Evolutionary conservation across 306 rosid species (phyloP).

Genomic region (Ammopiptanthus mongolicus): DNA sequence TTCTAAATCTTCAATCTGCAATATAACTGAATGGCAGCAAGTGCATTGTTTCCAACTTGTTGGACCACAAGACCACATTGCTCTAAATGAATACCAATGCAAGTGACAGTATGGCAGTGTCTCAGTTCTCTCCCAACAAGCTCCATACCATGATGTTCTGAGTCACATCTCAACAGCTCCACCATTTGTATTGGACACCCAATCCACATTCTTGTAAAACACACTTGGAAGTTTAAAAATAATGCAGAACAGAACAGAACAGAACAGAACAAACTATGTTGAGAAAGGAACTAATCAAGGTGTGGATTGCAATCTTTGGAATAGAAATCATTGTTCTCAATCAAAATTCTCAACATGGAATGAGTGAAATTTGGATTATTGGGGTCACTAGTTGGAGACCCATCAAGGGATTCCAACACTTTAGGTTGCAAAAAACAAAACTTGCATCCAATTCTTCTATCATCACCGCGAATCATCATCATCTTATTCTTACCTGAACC

Average conservation of each 20-base stretch:
- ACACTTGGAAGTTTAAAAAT: not conserved
- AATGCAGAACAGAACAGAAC: not conserved
- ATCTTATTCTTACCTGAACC: conserved; percentile 47
- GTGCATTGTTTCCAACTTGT: not conserved
- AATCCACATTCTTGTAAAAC: not conserved
- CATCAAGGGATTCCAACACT: conserved; percentile 40
- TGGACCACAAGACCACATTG: conserved; percentile 18
- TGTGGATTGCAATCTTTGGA: conserved; percentile 74
- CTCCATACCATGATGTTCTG: not conserved
- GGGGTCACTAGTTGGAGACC: conserved; percentile 51
- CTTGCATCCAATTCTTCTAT: conserved; percentile 39
- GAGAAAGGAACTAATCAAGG: conserved; percentile 11
- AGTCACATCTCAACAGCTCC: not conserved
- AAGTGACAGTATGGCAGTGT: not conserved
- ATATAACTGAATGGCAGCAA: conserved; percentile 9
- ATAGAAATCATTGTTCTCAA: conserved; percentile 68
- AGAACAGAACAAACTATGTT: not conserved
- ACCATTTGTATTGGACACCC: not conserved
- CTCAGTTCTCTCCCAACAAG: conserved; percentile 6
- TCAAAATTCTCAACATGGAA: conserved; percentile 47
- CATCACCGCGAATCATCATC: conserved; percentile 8
- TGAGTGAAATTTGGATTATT: conserved; percentile 50
- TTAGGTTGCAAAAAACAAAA: conserved; percentile 52
- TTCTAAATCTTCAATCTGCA: not conserved
- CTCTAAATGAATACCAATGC: not conserved